A percentile compares a stretch with the other conserved stretches of the same genome.
Conservation (phyloP, 164 flowering plant genomes). For the Nelumbo lutea region DNA sequence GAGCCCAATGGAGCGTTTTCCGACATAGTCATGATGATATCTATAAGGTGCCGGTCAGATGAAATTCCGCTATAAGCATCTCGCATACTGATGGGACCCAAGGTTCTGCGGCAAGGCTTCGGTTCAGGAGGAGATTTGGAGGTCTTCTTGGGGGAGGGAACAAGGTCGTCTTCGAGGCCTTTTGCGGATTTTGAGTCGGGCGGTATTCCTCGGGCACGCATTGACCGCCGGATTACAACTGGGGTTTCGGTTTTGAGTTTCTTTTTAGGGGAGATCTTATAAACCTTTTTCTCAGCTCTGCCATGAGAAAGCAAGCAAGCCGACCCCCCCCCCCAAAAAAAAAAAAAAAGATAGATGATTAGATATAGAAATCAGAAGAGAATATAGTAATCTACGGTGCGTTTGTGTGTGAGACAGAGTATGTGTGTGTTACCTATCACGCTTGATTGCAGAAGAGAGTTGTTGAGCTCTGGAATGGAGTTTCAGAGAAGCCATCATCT, state of each 20-base stretch:
- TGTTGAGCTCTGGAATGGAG: constrained; percentile 30
- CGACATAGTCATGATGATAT: constrained; percentile 28
- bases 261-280: constrained; percentile 35
- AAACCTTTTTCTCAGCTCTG: constrained; percentile 45
- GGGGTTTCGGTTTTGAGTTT: constrained; percentile 46
- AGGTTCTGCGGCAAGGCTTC: constrained; percentile 4
- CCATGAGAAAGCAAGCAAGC: neutral
- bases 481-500: constrained; percentile 65
- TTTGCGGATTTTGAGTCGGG: constrained; percentile 33
- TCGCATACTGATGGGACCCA: constrained; percentile 37
- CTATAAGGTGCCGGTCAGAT: constrained; percentile 27
- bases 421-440: constrained; percentile 27
- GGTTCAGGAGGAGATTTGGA: too few species aligned
- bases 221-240: constrained; percentile 55
- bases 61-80: constrained; percentile 32
- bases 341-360: neutral
- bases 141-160: too few species aligned
- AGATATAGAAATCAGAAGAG: neutral
- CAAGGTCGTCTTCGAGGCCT: constrained; percentile 26
- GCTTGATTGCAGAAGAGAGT: constrained; percentile 45
- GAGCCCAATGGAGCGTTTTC: constrained; percentile 10
- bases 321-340: neutral
- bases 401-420: constrained; percentile 7
- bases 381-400: constrained; percentile 6
- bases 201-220: constrained; percentile 52